Base-by-base conservation (phyloP, 1,284 basidiomycete genomes). In the Apiotrichum domesticum region DNA sequence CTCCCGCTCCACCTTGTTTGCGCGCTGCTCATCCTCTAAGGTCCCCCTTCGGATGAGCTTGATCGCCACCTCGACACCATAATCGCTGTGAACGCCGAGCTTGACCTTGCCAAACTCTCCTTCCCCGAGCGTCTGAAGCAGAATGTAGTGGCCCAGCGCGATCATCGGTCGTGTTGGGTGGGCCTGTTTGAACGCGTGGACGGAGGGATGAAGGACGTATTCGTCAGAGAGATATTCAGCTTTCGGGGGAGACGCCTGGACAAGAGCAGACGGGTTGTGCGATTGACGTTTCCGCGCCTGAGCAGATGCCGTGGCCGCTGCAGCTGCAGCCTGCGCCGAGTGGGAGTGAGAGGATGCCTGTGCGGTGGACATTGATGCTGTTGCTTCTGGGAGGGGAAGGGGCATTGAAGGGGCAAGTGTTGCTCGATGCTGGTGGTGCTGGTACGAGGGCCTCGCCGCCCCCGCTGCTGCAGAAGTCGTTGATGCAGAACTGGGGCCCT, bases 71-170 rank as follows among this genome's bases (percentile, higher is more conserved):
- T 98, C 95, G 75, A 98, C 94, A 34, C 93, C 95, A 85, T 89
- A 98, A 63, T 90, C 87, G 63, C 81, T 82, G 74, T 98, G 95
- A 47, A 99, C 82, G 8, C 96, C 96, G 33, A 99, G 85, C 76
- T 98, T 99, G 78, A 99, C 95, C 75, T 99, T 99, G 56, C 95
- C 96, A 73, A 98, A 98, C 80, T 99, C 96, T 66, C 96, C 96
- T 77, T 99, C 95, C 46, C 96, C 94, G 10, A 97, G 82, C 0
- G 93, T 97, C 75, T 96, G 92, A 10, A 97, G 79, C 44, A 97
- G 82, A n/a, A 97, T 81, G 76, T 97, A 97, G 3, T 92, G 90
- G 0, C 93, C 93, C 67, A 97, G 95, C 73, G 88, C 90, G 63
- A 94, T 89, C 58, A 93, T 92, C 14, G 85, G 85, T 39, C 92